Conservation (phyloP, 1,284 basidiomycete species). For the Baeospora myosura region DNA sequence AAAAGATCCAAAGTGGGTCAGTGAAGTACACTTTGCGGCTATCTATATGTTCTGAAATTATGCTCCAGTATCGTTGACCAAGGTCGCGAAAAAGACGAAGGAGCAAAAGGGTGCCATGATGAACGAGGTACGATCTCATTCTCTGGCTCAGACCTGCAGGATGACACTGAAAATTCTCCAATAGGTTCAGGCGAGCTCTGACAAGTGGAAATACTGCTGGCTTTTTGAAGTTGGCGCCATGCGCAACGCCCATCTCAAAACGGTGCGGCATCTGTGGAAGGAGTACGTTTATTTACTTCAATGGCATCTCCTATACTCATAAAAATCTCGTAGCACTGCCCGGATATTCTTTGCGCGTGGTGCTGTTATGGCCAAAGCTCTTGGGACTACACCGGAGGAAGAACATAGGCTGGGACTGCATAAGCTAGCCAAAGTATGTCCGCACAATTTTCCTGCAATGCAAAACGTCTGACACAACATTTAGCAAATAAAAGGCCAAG, state of each 20-base stretch:
- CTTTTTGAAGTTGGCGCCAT: constrained; percentile 91
- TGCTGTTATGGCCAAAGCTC: constrained; percentile 91
- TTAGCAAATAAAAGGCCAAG: constrained; percentile 88
- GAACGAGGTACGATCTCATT: constrained; percentile 53
- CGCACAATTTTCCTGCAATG: background rate
- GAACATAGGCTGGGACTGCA: constrained; percentile 81
- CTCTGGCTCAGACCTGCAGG: constrained; percentile 1
- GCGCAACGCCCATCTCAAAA: constrained; percentile 92
- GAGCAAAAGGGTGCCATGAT: constrained; percentile 83
- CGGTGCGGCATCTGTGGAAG: constrained; percentile 90
- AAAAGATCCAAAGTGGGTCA: constrained; percentile 79
- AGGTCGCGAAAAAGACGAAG: constrained; percentile 74
- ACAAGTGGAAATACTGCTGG: constrained; percentile 94
- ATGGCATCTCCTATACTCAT: constrained; percentile 10
- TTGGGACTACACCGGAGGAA: constrained; percentile 84
- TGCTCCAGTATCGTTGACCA: constrained; percentile 62
- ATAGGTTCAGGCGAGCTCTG: constrained; percentile 69
- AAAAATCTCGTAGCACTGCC: constrained; percentile 50
- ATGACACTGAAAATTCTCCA: constrained; percentile 3
- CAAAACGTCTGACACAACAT: constrained; percentile 9
- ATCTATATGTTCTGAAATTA: constrained; percentile 10
- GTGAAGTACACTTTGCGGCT: constrained; percentile 19
- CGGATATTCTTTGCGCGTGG: constrained; percentile 91
- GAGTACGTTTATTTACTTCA: constrained; percentile 51
- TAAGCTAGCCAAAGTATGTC: constrained; percentile 70